Evolutionary conservation across 2,329 filamentous ascomycete genomes (phyloP).

Genomic region (Esteya vermicola): DNA sequence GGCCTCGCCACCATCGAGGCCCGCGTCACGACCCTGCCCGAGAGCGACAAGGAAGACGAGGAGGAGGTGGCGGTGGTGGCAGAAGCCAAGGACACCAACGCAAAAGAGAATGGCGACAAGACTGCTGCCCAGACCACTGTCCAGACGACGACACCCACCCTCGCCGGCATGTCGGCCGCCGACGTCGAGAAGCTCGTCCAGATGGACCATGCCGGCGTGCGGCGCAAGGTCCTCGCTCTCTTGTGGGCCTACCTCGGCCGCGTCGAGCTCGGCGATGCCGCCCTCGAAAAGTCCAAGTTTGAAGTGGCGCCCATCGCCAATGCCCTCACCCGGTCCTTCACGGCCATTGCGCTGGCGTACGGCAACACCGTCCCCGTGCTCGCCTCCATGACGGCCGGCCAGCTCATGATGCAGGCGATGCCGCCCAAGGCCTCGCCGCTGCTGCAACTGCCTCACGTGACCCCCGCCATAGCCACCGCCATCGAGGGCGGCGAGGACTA

Average conservation of each 20-base stretch:
- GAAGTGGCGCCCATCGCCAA: slow-evolving; percentile 79
- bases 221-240: slow-evolving; percentile 75
- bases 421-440: slow-evolving; percentile 74
- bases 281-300: slow-evolving; percentile 73
- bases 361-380: slow-evolving; percentile 71
- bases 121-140: background rate
- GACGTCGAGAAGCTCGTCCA: slow-evolving; percentile 66
- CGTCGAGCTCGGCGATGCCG: slow-evolving; percentile 65
- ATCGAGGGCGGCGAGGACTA: slow-evolving; percentile 69
- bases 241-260: slow-evolving; percentile 93
- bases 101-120: background rate
- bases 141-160: slow-evolving; percentile 25
- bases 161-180: slow-evolving; percentile 47
- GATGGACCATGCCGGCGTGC: slow-evolving; percentile 63
- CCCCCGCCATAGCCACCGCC: slow-evolving; percentile 46
- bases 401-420: slow-evolving; percentile 81
- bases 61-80: background rate
- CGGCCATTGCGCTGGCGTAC: slow-evolving; percentile 75
- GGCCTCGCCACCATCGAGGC: slow-evolving; percentile 76
- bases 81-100: no score
- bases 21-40: slow-evolving; percentile 52
- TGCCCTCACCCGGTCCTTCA: slow-evolving; percentile 73
- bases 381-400: slow-evolving; percentile 66
- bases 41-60: slow-evolving; percentile 11
- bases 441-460: slow-evolving; percentile 83